Evolutionary conservation across 202 grass and related monocot genomes (phyloP).

Genomic region (Miscanthus sacchariflorus): DNA sequence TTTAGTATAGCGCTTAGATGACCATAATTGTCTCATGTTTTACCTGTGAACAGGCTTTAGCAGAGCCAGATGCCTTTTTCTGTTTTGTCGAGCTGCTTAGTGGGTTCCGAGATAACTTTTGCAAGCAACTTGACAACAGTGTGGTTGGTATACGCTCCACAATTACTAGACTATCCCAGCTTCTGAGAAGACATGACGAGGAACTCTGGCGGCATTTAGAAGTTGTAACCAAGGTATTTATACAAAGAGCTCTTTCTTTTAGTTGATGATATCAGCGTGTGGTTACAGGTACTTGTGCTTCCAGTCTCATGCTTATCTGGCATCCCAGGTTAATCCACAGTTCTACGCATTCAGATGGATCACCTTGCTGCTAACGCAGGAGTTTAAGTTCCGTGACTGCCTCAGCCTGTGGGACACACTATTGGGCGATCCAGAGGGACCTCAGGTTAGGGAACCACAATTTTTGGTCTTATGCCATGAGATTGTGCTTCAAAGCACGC

Average conservation of each 20-base stretch:
- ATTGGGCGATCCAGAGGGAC: slow-evolving; percentile 82
- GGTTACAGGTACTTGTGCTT: slow-evolving; percentile 3
- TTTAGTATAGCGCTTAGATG: slow-evolving; percentile 31
- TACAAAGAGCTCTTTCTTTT: slow-evolving; percentile 11
- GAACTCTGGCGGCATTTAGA: slow-evolving; percentile 99
- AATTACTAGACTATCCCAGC: slow-evolving; percentile 85
- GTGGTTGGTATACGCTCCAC: slow-evolving; percentile 92
- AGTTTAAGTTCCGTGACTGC: slow-evolving; percentile 89
- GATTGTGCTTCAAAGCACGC: neutral
- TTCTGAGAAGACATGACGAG: slow-evolving; percentile 93
- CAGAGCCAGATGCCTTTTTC: slow-evolving; percentile 90
- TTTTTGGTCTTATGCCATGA: neutral
- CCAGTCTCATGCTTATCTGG: slow-evolving; percentile 28
- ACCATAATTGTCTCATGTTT: neutral
- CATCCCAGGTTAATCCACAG: slow-evolving; percentile 88
- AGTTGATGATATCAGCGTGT: neutral
- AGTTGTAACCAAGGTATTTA: slow-evolving; percentile 82
- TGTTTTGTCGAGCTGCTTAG: slow-evolving; percentile 93
- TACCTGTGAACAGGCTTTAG: slow-evolving; percentile 62
- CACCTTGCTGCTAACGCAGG: slow-evolving; percentile 89
- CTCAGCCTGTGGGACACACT: slow-evolving; percentile 86
- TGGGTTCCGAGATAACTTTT: slow-evolving; percentile 96
- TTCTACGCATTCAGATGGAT: slow-evolving; percentile 99
- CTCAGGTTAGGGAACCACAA: slow-evolving; percentile 60
- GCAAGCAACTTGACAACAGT: slow-evolving; percentile 97